Evolutionary conservation across 1,284 basidiomycete genomes (phyloP), one percentile per base, ranked within the genome.

Genomic region (Kalmanozyma brasiliensis): DNA sequence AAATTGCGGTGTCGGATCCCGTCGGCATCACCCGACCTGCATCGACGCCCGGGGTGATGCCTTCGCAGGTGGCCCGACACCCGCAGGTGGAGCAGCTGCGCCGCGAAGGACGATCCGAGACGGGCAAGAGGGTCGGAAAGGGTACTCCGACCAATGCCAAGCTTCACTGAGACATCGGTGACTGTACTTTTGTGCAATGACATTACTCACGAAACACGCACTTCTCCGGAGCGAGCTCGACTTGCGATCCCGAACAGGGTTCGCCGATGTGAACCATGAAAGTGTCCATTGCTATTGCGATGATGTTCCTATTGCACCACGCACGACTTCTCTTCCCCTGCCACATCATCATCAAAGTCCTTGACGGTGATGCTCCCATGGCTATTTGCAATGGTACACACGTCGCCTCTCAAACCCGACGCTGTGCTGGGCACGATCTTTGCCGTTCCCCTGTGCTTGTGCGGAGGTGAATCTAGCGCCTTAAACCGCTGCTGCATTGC

Each of bases 391-490:
- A 77, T 16, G 26, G 65, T 61, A 38, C 68, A 73, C 3, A 67
- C 49, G 36, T 77, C 74, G 16, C 62, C 74, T 23, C 69, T 51
- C 41, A 67, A 42, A 1, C 74, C 72, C 16, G 59, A 56, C 2
- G 64, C 68, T 9, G 62, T 63, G 55, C 60, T 67, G 16, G 61
- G 66, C 0, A 45, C 29, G 34, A 79, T 72, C 26, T 62, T 68
- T 16, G 64, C 66, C 1, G 67, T 69, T 10, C 77, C 77, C 16
- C 63, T 46, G 24, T 74, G 74, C 52, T 76, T 76, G 36, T 66
- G 49, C 14, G 59, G 55, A 9, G 52, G 49, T 2, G 55, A 33
- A 41, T 70, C 77, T 11, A 78, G 40, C 11, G 44, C 34, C 34
- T 68, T 60, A 38, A 64, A 70, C 19, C 73, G 44, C 23, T 49